A percentile compares a stretch with the other conserved stretches of the same genome.
Evolutionary conservation across 2,329 filamentous ascomycete genomes (phyloP).

Genomic region (Phoma herbarum): DNA sequence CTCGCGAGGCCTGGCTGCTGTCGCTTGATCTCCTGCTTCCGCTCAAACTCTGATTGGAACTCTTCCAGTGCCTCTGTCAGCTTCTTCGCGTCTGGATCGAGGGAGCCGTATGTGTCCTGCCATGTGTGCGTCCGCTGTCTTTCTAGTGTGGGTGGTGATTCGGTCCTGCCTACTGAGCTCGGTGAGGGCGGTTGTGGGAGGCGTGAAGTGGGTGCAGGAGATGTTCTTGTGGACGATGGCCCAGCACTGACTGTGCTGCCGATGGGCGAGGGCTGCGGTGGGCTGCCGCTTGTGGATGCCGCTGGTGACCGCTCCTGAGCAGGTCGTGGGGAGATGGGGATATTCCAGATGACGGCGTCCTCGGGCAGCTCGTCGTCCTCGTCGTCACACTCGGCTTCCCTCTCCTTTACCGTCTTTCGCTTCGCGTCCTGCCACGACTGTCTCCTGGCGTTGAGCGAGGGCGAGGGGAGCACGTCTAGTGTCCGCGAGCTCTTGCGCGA

Average conservation of each 20-base stretch:
- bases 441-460: slow-evolving; percentile 51
- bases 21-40: slow-evolving; percentile 61
- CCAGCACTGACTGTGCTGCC: slow-evolving; percentile 27
- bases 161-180: slow-evolving; percentile 29
- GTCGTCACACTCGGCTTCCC: slow-evolving; percentile 82
- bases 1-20: slow-evolving; percentile 55
- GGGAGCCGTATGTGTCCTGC: slow-evolving; percentile 72
- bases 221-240: slow-evolving; percentile 35
- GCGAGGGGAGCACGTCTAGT: slow-evolving; percentile 43
- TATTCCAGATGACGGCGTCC: slow-evolving; percentile 80
- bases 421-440: slow-evolving; percentile 70
- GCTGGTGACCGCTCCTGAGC: slow-evolving; percentile 52
- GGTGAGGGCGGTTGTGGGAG: slow-evolving; percentile 34
- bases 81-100: slow-evolving; percentile 76
- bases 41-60: slow-evolving; percentile 71
- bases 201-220: slow-evolving; percentile 37
- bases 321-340: slow-evolving; percentile 75
- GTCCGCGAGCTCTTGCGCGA: slow-evolving; percentile 47
- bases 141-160: slow-evolving; percentile 33
- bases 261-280: slow-evolving; percentile 37
- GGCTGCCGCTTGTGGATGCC: slow-evolving; percentile 41
- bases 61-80: slow-evolving; percentile 83
- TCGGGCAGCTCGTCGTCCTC: slow-evolving; percentile 77
- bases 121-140: slow-evolving; percentile 75
- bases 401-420: slow-evolving; percentile 73